Percentiles rank a stretch among this genome's conserved stretches.
Conservation (phyloP, 2,329 filamentous ascomycete species). For the Chalara sp. region DNA sequence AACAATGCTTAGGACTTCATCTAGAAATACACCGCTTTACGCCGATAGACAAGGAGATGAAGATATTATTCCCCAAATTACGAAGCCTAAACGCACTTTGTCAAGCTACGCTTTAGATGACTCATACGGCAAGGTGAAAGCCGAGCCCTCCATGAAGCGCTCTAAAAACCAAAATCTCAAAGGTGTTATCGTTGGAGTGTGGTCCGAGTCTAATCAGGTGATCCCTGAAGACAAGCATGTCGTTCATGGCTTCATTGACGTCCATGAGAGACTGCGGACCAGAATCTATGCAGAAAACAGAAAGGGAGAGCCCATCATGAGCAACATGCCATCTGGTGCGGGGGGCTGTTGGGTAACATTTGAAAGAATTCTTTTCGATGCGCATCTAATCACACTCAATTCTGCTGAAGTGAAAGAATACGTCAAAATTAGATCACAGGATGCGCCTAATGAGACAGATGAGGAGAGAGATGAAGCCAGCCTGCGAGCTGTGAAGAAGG, state of each 20-base stretch:
- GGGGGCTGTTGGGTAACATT: slow-evolving; percentile 61
- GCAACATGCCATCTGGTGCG: slow-evolving; percentile 45
- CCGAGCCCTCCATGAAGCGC: slow-evolving; percentile 17
- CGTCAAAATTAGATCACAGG: slow-evolving; percentile 45
- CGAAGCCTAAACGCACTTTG: slow-evolving; percentile 49
- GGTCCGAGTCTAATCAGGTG: slow-evolving; percentile 49
- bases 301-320: slow-evolving; percentile 38
- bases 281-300: slow-evolving; percentile 46
- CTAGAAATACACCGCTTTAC: too few relatives aligned
- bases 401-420: slow-evolving; percentile 56
- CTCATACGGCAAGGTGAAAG: slow-evolving; percentile 13
- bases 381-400: slow-evolving; percentile 48
- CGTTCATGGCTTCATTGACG: slow-evolving; percentile 57
- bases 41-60: slow-evolving; percentile 12
- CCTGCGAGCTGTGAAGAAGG: slow-evolving; percentile 17
- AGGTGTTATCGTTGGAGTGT: slow-evolving; percentile 45
- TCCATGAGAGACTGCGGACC: slow-evolving; percentile 52
- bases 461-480: slow-evolving; percentile 18
- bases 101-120: slow-evolving; percentile 42
- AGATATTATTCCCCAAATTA: slow-evolving; percentile 31
- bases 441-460: slow-evolving; percentile 11
- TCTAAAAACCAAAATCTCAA: slow-evolving; percentile 16
- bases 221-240: slow-evolving; percentile 45
- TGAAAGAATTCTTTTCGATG: slow-evolving; percentile 50
- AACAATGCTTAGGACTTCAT: too few relatives aligned